Base-by-base conservation (phyloP, 345 rosid genomes). In the Theobroma cacao region DNA sequence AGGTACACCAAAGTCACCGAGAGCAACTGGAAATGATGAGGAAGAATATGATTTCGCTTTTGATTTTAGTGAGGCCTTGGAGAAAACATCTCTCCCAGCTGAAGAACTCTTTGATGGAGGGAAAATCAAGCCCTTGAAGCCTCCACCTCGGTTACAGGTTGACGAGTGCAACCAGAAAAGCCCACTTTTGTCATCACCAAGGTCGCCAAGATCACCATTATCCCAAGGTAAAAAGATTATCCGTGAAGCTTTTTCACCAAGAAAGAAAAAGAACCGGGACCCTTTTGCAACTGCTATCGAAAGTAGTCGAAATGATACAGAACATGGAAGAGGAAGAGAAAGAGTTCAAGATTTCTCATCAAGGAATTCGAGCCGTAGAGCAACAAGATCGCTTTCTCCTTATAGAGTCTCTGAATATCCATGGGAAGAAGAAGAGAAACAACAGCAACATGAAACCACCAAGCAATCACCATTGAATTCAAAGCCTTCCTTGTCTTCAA, bases 21-120 rank as follows among this genome's bases (percentile, higher is more conserved):
- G 72, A 74, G 47, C 38, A 1, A 26, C 22, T 53, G 0, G 9
- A 14, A 67, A n/a, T 0, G 47, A 53, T 5, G 71, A 69, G 1
- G 56, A 71, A 7, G 75, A 60, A 17, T 87, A 82, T 24, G 94
- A 91, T 80, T 91, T 91, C 8, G 92, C 93, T 24, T 91, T 91
- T 33, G 85, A 82, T 72, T 77, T 90, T 18, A 78, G 84, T 3
- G 70, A 75, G 58, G 89, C 82, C 0, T 38, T 47, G 17, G 87
- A 86, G 71, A 83, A 72, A 47, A 62, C 78, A 2, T 88, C 93
- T 15, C 79, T 89, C 8, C 77, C 88, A 15, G 97, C 94, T 1
- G 97, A 92, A 13, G 93, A 92, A 79, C 90, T 92, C 22, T 92
- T 92, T 41, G 91, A 91, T 60, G 91, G 92, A 5, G 97, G 93